These are phyloP conservation scores for Hibiscus trionum DNA, from an alignment of 345 rosid genomes.

Conservation along the genomic window DNA sequence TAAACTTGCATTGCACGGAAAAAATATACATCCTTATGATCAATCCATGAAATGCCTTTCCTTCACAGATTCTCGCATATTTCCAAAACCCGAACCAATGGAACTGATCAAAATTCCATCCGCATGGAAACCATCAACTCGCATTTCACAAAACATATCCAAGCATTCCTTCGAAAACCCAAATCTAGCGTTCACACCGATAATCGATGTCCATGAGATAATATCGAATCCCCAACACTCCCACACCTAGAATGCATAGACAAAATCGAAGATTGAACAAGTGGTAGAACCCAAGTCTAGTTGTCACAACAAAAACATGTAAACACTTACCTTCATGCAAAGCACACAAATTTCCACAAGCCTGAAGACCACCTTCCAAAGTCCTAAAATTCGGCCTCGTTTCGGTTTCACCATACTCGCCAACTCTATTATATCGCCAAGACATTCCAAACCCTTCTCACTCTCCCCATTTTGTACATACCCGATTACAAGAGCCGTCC, in stretches of 20 bases:
- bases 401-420: slow-evolving; percentile 20
- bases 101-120: slow-evolving; percentile 59
- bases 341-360: slow-evolving; percentile 47
- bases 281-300: slow-evolving; percentile 36
- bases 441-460: slow-evolving; percentile 42
- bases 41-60: slow-evolving; percentile 57
- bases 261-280: slow-evolving; percentile 39
- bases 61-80: slow-evolving; percentile 29
- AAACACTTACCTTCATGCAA: slow-evolving; percentile 43
- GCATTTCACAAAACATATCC: slow-evolving; percentile 53
- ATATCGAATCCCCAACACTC: slow-evolving; percentile 42
- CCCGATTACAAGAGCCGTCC: slow-evolving; percentile 62
- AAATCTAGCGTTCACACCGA: slow-evolving; percentile 26
- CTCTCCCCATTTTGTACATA: slow-evolving; percentile 55
- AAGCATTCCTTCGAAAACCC: slow-evolving; percentile 33
- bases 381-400: slow-evolving; percentile 50
- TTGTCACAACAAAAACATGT: slow-evolving; percentile 46
- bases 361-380: slow-evolving; percentile 54
- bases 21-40: slow-evolving; percentile 31
- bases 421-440: slow-evolving; percentile 37
- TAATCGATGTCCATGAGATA: slow-evolving; percentile 54
- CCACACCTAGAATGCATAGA: slow-evolving; percentile 51
- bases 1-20: slow-evolving; percentile 57
- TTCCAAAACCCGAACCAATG: slow-evolving; percentile 44
- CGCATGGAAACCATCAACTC: slow-evolving; percentile 25